Conservation (phyloP, 208 protist species). For the Zelonia costaricensis region DNA sequence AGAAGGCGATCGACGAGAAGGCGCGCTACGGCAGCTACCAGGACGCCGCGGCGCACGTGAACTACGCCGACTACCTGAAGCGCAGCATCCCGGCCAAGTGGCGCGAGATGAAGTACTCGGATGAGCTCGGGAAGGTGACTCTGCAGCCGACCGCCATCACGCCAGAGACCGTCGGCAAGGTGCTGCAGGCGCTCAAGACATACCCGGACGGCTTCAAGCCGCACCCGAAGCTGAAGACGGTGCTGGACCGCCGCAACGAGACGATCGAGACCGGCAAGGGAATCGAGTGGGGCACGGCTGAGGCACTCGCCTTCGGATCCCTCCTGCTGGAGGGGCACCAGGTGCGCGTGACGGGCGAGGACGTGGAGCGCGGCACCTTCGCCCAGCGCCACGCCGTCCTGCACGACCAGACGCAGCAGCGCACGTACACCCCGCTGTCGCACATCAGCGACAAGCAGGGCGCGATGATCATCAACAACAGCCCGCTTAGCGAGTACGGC, state of each 20-base stretch:
- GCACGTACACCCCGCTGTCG: slow-evolving; percentile 77
- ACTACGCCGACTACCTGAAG: slow-evolving; percentile 87
- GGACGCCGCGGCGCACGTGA: slow-evolving; percentile 54
- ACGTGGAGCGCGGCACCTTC: slow-evolving; percentile 98
- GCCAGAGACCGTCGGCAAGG: slow-evolving; percentile 43
- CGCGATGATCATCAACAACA: slow-evolving; percentile 93
- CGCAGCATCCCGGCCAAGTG: slow-evolving; percentile 66
- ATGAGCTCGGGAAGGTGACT: slow-evolving; percentile 68
- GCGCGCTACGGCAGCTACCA: slow-evolving; percentile 80
- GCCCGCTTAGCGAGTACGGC: slow-evolving; percentile 95
- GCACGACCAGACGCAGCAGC: slow-evolving; percentile 88
- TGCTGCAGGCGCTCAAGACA: slow-evolving; percentile 60
- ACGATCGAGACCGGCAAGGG: slow-evolving; percentile 65
- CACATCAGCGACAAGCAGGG: slow-evolving; percentile 79
- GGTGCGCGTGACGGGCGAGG: slow-evolving; percentile 94
- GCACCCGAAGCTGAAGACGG: slow-evolving; percentile 77
- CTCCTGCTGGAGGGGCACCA: slow-evolving; percentile 95
- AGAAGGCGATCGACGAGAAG: slow-evolving; percentile 77
- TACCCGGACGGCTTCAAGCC: slow-evolving; percentile 81
- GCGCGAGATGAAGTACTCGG: slow-evolving; percentile 80
- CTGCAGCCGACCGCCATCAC: slow-evolving; percentile 72
- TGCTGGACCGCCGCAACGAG: slow-evolving; percentile 82
- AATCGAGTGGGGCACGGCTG: slow-evolving; percentile 95
- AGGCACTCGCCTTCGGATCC: slow-evolving; percentile 95
- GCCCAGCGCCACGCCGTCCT: slow-evolving; percentile 96